phyloP scores from a whole-genome alignment of 1,284 basidiomycete species.

The Athelia sp. region DNA sequence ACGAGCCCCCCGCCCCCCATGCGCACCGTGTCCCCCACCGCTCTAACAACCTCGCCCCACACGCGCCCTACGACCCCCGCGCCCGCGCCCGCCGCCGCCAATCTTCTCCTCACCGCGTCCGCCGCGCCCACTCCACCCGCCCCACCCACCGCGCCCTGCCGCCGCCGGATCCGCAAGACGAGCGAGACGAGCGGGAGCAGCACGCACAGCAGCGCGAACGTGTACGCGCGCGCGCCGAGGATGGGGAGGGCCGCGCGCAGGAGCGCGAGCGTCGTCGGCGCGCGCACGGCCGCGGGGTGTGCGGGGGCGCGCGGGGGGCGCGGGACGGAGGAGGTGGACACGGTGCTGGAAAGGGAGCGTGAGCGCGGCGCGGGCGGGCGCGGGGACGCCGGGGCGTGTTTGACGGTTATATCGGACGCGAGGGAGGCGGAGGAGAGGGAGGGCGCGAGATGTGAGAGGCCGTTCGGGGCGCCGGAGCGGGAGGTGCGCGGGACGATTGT shows the following conservation, averaged over 20 bases:
- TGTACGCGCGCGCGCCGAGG: conserved; percentile 38
- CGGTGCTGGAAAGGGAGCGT: background rate
- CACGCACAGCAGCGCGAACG: conserved; percentile 51
- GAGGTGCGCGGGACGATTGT: conserved; percentile 24
- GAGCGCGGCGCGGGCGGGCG: no score
- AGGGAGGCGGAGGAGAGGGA: conserved; percentile 4
- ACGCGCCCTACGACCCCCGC: conserved; percentile 34
- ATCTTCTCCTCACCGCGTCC: conserved; percentile 51
- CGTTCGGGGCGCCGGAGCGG: conserved; percentile 2
- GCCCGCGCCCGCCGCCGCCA: conserved; percentile 34
- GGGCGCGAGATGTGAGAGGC: conserved; percentile 1
- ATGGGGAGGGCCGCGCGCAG: conserved; percentile 44
- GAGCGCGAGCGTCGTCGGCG: conserved; percentile 36
- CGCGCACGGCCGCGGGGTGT: conserved; percentile 26
- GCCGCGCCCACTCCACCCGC: conserved; percentile 32
- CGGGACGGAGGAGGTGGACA: background rate
- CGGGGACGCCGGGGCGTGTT: background rate
- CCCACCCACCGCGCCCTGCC: conserved; percentile 19
- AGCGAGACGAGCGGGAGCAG: conserved; percentile 60
- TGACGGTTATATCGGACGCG: conserved; percentile 1
- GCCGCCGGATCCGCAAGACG: conserved; percentile 41
- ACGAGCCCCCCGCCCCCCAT: conserved; percentile 77
- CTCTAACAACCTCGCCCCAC: conserved; percentile 53
- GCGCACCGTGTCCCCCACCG: conserved; percentile 59
- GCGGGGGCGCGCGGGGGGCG: conserved; percentile 17